Evolutionary conservation across 768 basidiomycete genomes (phyloP).

Genomic region (Rickenella mellea): DNA sequence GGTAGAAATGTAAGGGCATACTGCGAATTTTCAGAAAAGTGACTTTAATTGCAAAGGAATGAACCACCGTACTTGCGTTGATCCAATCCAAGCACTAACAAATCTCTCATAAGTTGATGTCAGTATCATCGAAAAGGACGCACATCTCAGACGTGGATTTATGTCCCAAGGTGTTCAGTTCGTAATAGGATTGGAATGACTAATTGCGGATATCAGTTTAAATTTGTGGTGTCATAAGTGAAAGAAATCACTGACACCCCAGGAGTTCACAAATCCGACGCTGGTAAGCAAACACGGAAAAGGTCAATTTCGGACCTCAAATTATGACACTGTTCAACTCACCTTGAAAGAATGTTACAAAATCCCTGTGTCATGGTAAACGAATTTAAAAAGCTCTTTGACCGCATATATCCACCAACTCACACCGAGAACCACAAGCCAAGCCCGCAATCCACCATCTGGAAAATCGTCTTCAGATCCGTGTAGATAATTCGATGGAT

Average conservation of each 20-base stretch:
- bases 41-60: conserved; percentile 2
- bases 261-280: background rate
- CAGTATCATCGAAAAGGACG: background rate
- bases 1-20: conserved; percentile 16
- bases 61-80: conserved; percentile 6
- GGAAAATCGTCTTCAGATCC: conserved; percentile 24
- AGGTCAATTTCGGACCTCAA: too few relatives aligned
- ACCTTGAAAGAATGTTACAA: conserved; percentile 31
- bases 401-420: conserved; percentile 5
- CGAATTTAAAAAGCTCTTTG: background rate
- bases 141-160: conserved; percentile 3
- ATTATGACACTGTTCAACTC: too few relatives aligned
- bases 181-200: conserved; percentile 6
- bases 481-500: too few relatives aligned
- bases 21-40: conserved; percentile 5
- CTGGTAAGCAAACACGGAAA: too few relatives aligned
- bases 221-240: conserved; percentile 2
- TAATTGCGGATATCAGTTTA: conserved; percentile 1
- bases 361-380: conserved; percentile 3
- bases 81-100: conserved; percentile 11
- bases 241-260: conserved; percentile 3
- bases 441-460: conserved; percentile 35
- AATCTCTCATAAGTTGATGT: background rate
- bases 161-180: background rate
- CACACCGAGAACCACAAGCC: conserved; percentile 33